Base-by-base conservation (phyloP, 495 filamentous ascomycete species). In the Clohesyomyces aquaticus region DNA sequence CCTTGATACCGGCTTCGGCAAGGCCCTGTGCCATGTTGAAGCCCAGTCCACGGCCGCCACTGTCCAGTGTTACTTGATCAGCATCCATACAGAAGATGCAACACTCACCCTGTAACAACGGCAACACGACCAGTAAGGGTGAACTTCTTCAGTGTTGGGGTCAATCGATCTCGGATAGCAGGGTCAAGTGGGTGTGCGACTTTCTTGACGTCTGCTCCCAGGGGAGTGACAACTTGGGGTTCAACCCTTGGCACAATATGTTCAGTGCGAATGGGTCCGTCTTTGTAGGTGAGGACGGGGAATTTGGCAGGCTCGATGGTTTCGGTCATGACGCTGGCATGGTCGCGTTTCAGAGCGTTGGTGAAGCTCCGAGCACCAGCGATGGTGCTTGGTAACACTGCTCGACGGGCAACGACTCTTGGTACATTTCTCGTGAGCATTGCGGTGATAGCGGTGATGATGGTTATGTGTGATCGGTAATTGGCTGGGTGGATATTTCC, bases 11-110 rank as follows among this genome's bases (percentile, higher is more conserved):
- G 55, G 84, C 87, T 72, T 92, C 88, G 50, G 85, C 83, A 61
- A 88, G 83, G 26, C 87, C 88, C 57, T 87, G 82, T 42, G 89
- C 86, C 85, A 92, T 92, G 74, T 86, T 81, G 77, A 85, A 86
- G 61, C 89, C 89, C 29, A 92, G 79, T 66, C 89, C 88, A 63
- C 89, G 86, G 63, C 87, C 89, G 73, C 87, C 89, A 71, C 88
- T 90, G 64, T 71, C 47, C n/a, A n/a, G 29, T 32, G 25, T 41
- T 27, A 14, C 16, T 26, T n/a, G n/a, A n/a, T n/a, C n/a, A n/a
- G n/a, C n/a, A n/a, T n/a, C n/a, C n/a, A n/a, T n/a, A 61, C 29
- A n/a, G 9, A 27, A 12, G 14, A 9, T 43, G 22, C 11, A 16
- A 38, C 29, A 65, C 84, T 77, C 81, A 89, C 87, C 87, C 87